A percentile compares a stretch with the other conserved stretches of the same genome.
Conservation (phyloP, 306 rosid genomes). For the Vicia villosa region DNA sequence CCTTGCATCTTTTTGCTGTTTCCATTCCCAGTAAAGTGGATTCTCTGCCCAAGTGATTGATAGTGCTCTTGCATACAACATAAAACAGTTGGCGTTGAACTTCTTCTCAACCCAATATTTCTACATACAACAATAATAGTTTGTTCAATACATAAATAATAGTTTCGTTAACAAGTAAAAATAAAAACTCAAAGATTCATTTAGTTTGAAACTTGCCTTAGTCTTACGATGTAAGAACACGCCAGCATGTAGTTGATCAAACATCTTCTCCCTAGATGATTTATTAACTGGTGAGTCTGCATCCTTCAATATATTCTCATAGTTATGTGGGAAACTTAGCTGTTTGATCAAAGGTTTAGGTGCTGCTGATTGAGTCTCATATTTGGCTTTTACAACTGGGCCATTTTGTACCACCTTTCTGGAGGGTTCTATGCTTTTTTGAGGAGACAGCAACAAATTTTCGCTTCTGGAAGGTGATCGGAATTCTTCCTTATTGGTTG, state of each 20-base stretch:
- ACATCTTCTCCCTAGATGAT: slow-evolving; percentile 35
- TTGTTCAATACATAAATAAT: not conserved
- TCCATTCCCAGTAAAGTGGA: slow-evolving; percentile 61
- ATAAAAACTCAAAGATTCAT: too few relatives aligned
- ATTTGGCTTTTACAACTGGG: slow-evolving; percentile 18
- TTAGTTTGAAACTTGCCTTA: slow-evolving; percentile 33
- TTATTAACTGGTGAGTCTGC: slow-evolving; percentile 38
- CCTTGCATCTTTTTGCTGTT: slow-evolving; percentile 51
- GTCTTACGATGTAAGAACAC: slow-evolving; percentile 40
- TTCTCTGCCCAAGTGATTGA: slow-evolving; percentile 60
- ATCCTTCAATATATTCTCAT: slow-evolving; percentile 37
- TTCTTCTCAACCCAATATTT: slow-evolving; percentile 47
- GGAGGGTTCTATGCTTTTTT: slow-evolving; percentile 5
- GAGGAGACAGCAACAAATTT: slow-evolving; percentile 15
- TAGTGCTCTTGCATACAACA: slow-evolving; percentile 71
- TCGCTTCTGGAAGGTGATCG: slow-evolving; percentile 2
- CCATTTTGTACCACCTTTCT: not conserved
- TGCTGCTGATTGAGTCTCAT: slow-evolving; percentile 10
- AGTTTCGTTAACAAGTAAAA: too few relatives aligned
- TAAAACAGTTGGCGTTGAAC: slow-evolving; percentile 55
- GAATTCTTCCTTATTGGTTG: not conserved
- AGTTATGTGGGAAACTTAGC: slow-evolving; percentile 19
- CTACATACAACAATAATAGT: slow-evolving; percentile 32
- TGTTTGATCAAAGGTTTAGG: slow-evolving; percentile 24
- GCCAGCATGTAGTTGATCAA: slow-evolving; percentile 39